Evolutionary conservation across 75 land plant species (phyloP).

Genomic region (Sequoiadendron giganteum): DNA sequence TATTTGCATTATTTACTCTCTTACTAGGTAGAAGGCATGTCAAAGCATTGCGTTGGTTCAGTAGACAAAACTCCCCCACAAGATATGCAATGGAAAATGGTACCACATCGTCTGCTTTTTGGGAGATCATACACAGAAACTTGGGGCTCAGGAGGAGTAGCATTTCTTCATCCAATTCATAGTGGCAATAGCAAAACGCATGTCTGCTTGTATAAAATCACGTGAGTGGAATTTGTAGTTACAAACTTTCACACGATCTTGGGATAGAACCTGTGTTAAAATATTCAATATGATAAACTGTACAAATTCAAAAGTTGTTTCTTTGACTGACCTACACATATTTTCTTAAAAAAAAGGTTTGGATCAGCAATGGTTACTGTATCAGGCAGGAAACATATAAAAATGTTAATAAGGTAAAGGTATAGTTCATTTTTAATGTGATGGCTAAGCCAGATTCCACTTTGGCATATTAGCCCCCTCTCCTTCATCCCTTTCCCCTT

Average conservation of each 20-base stretch:
- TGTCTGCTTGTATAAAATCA: constrained; percentile 76
- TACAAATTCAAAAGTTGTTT: background rate
- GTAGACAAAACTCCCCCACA: constrained; percentile 61
- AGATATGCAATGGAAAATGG: constrained; percentile 53
- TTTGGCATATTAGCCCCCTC: background rate
- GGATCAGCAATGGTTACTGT: background rate
- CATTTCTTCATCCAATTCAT: constrained; percentile 74
- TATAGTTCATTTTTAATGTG: background rate
- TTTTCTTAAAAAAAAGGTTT: background rate
- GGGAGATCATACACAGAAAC: constrained; percentile 52
- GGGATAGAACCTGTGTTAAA: background rate
- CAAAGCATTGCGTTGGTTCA: constrained; percentile 60
- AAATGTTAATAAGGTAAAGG: background rate
- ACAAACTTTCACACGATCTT: background rate
- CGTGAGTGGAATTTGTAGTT: constrained; percentile 51
- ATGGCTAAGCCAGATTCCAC: background rate
- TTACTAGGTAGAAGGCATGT: constrained; percentile 80
- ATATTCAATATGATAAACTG: background rate
- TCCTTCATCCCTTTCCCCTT: background rate
- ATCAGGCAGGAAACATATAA: background rate
- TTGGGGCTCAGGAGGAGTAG: constrained; percentile 96
- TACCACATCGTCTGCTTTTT: constrained; percentile 80
- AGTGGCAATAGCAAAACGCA: constrained; percentile 32
- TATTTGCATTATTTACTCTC: constrained; percentile 1
- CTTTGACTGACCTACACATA: background rate